phyloP scores from a whole-genome alignment of 2,329 filamentous ascomycete species.

The Alternaria longipes region DNA sequence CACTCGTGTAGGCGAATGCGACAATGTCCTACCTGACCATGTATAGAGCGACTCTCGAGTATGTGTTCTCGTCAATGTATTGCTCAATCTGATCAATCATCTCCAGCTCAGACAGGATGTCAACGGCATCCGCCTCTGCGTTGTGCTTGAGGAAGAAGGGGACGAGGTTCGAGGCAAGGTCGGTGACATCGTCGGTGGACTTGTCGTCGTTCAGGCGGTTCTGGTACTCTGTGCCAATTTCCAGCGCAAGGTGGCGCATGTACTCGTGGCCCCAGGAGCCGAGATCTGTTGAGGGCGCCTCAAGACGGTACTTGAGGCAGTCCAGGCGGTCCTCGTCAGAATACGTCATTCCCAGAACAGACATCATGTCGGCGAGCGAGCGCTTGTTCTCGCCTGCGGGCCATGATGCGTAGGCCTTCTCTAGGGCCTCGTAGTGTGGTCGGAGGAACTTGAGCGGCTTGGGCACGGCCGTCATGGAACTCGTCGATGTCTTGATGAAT shows the following conservation, averaged over 20 bases:
- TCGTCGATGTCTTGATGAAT: slow-evolving; percentile 98
- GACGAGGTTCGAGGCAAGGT: slow-evolving; percentile 84
- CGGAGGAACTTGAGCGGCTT: slow-evolving; percentile 98
- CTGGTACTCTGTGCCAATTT: slow-evolving; percentile 94
- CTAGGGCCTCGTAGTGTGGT: slow-evolving; percentile 92
- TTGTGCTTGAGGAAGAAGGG: slow-evolving; percentile 97
- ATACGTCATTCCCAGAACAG: slow-evolving; percentile 98
- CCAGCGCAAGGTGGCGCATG: slow-evolving; percentile 90
- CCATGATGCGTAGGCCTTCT: slow-evolving; percentile 91
- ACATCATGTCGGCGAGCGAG: slow-evolving; percentile 91
- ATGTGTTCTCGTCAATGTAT: slow-evolving; percentile 93
- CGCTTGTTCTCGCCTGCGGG: slow-evolving; percentile 81
- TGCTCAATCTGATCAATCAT: slow-evolving; percentile 92
- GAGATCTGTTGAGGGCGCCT: slow-evolving; percentile 90
- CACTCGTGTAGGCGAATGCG: neutral
- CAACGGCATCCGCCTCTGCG: slow-evolving; percentile 96
- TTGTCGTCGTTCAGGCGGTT: slow-evolving; percentile 88
- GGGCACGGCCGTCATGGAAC: slow-evolving; percentile 98
- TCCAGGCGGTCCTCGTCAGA: slow-evolving; percentile 96
- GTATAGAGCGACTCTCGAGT: slow-evolving; percentile 91
- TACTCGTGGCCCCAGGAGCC: slow-evolving; percentile 99
- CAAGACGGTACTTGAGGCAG: slow-evolving; percentile 92
- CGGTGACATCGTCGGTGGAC: slow-evolving; percentile 81
- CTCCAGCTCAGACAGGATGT: slow-evolving; percentile 95
- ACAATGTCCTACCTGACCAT: slow-evolving; percentile 76